Evolutionary conservation across 441 rosid species (phyloP).

Genomic region (Eruca vesicaria): DNA sequence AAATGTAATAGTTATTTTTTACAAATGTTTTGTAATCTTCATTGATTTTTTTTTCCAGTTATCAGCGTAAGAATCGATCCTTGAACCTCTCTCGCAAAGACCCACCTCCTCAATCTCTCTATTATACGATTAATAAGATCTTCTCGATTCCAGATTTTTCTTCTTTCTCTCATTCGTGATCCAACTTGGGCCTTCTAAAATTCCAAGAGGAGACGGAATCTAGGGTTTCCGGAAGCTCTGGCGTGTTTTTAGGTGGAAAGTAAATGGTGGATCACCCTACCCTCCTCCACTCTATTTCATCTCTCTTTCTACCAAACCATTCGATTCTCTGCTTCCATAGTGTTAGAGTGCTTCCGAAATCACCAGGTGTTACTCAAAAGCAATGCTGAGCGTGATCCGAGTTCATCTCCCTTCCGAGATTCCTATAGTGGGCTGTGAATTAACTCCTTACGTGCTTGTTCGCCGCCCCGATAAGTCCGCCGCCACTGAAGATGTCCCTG

Average conservation of each 20-base stretch:
- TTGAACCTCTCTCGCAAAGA: conserved; percentile 6
- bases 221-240: conserved; percentile 58
- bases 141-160: background rate
- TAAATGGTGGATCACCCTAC: conserved; percentile 95
- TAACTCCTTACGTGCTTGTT: conserved; percentile 89
- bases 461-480: conserved; percentile 75
- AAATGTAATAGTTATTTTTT: background rate
- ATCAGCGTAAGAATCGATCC: conserved; percentile 30
- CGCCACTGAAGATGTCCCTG: conserved; percentile 82
- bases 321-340: conserved; percentile 33
- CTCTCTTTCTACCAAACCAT: background rate
- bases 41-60: conserved; percentile 18
- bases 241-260: conserved; percentile 45
- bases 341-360: conserved; percentile 27
- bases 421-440: conserved; percentile 97
- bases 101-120: conserved; percentile 9
- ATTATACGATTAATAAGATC: background rate
- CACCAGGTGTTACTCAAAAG: conserved; percentile 24
- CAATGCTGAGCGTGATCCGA: conserved; percentile 99
- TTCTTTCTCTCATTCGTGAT: background rate
- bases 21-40: background rate
- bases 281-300: conserved; percentile 49
- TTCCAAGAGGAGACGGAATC: background rate
- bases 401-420: conserved; percentile 97
- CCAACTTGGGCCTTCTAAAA: background rate